Evolutionary conservation across 2,329 filamentous ascomycete species (phyloP), one percentile per base, ranked within the genome.

Genomic region (Ascochyta lentis): DNA sequence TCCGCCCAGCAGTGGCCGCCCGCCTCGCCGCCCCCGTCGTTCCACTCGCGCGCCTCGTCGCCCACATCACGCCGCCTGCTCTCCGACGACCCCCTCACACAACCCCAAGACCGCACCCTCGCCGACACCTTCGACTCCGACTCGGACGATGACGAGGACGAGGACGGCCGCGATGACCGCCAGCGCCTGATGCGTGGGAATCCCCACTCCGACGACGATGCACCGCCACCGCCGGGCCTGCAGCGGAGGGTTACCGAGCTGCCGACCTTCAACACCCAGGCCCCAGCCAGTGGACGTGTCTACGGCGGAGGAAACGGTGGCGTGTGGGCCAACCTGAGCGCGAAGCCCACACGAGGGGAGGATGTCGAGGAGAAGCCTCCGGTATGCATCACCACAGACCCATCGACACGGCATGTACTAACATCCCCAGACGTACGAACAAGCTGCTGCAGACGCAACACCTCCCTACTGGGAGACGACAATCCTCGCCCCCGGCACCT

Each of bases 401-500:
- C 10, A 4, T 40, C 12, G 16, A 9, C 6, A 6, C 37, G 8
- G 16, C n/a, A 29, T 19, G 8, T 8, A 44, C 39, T 39, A 71
- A 82, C 73, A 42, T 37, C 44, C 33, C 13, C 31, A 97, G 91
- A 93, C 94, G 33, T 99, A 99, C 76, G 95, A 99, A 83, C 94
- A 98, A 86, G 95, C 95, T 15, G 95, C 95, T 3, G 94, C 94
- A 38, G 95, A 99, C 76, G 90, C 92, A 23, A 95, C 95, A 43
- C 95, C 95, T 1, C 95, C 95, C 0, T 99, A 99, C 78, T 99
- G 95, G 95, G 95, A 99, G 80, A 99, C 95, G 6, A 98, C 95
- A 0, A 97, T 99, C 63, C 85, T 99, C 47, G 94, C 93, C 0
- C 95, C 95, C 0, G 95, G 94, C 51, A 86, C 95, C 63, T 90